phyloP scores from a whole-genome alignment of 345 rosid genomes.

The Salix purpurea region DNA sequence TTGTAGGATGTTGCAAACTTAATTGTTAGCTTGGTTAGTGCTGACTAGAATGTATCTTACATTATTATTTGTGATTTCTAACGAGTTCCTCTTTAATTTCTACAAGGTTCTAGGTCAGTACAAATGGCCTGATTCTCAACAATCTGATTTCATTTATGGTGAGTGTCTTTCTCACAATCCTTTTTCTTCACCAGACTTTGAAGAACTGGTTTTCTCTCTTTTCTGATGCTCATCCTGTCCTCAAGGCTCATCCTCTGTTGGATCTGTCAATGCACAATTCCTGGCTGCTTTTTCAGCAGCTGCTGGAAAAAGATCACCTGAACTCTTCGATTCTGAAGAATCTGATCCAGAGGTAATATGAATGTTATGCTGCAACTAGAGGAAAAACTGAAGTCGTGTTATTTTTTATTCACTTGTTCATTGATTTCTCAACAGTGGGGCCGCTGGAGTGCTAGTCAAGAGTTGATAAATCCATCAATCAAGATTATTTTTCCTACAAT shows the following conservation, averaged over 20 bases:
- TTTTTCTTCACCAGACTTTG: neutral
- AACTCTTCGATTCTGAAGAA: constrained; percentile 66
- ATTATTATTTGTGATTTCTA: constrained; percentile 5
- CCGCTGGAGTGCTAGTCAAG: constrained; percentile 86
- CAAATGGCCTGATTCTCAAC: constrained; percentile 80
- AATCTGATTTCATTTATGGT: constrained; percentile 82
- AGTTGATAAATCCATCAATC: constrained; percentile 65
- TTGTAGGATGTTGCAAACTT: neutral
- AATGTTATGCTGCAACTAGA: neutral
- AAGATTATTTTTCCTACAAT: constrained; percentile 77
- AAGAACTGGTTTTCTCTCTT: neutral
- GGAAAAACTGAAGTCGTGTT: constrained; percentile 10
- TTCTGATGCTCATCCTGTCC: constrained; percentile 15
- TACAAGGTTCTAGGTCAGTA: constrained; percentile 62
- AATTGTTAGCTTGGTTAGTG: neutral
- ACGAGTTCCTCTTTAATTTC: constrained; percentile 5
- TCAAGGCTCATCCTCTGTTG: constrained; percentile 79
- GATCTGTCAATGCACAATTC: constrained; percentile 66
- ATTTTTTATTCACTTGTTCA: constrained; percentile 4
- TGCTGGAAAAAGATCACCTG: constrained; percentile 61
- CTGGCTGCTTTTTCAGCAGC: constrained; percentile 81
- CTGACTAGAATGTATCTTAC: constrained; percentile 1
- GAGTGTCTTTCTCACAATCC: constrained; percentile 21
- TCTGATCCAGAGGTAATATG: constrained; percentile 87
- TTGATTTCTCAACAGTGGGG: constrained; percentile 67